Percentiles rank a stretch among this genome's conserved stretches.
These are phyloP conservation scores for Penstemon davidsonii DNA, from an alignment of 257 asterid species.

Conservation along the genomic window DNA sequence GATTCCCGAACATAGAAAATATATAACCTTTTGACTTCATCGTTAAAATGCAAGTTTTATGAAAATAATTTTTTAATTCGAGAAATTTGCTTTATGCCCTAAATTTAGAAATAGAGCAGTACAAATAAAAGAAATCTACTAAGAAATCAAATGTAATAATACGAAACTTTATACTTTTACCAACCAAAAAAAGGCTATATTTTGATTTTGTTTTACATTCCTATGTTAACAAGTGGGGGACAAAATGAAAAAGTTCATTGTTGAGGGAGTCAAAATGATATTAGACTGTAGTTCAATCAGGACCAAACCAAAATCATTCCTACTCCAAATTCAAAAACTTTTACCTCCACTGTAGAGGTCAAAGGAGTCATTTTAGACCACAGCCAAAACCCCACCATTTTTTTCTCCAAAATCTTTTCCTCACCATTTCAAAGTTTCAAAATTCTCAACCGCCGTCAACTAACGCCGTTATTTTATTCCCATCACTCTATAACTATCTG, in stretches of 20 bases:
- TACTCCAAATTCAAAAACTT: slow-evolving; percentile 24
- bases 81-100: too few relatives aligned
- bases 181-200: neutral
- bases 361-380: slow-evolving; percentile 5
- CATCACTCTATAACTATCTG: slow-evolving; percentile 22
- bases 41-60: too few relatives aligned
- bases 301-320: neutral
- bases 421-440: slow-evolving; percentile 23
- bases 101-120: too few relatives aligned
- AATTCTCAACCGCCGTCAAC: slow-evolving; percentile 38
- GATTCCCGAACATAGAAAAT: too few relatives aligned
- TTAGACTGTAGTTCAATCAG: neutral
- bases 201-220: too few relatives aligned
- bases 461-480: slow-evolving; percentile 38
- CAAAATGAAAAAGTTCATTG: neutral
- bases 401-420: neutral
- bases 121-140: too few relatives aligned
- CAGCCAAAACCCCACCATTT: slow-evolving; percentile 6
- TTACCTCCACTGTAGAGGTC: slow-evolving; percentile 29
- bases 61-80: too few relatives aligned
- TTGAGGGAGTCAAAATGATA: neutral
- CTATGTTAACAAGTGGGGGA: neutral
- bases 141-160: too few relatives aligned
- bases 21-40: too few relatives aligned
- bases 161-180: too few relatives aligned